A percentile compares a stretch with the other conserved stretches of the same genome.
Evolutionary conservation across 805 yeast genomes (phyloP).

Genomic region (Ogataea angusta): DNA sequence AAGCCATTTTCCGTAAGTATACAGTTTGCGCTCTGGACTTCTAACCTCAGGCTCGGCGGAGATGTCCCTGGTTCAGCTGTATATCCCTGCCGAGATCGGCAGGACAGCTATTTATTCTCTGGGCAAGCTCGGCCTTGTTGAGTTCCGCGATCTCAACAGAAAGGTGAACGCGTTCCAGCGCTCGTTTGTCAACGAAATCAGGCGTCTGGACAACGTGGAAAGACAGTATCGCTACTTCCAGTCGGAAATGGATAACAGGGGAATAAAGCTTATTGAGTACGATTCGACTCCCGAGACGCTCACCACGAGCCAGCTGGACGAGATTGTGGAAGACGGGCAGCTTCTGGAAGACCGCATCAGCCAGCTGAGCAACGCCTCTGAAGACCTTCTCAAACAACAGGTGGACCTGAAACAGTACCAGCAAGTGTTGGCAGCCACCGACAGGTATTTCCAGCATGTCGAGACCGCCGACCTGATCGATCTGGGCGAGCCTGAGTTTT

Average conservation of each 20-base stretch:
- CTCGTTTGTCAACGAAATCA: slow-evolving; percentile 82
- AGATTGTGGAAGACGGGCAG: slow-evolving; percentile 57
- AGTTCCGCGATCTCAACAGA: slow-evolving; percentile 85
- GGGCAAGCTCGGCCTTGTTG: slow-evolving; percentile 82
- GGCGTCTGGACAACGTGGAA: slow-evolving; percentile 80
- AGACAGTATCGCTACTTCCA: slow-evolving; percentile 70
- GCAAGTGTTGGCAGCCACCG: slow-evolving; percentile 52
- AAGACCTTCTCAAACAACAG: slow-evolving; percentile 59
- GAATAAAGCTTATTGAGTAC: slow-evolving; percentile 22
- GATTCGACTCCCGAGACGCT: slow-evolving; percentile 19
- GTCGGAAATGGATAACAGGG: slow-evolving; percentile 44
- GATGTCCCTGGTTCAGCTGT: slow-evolving; percentile 90
- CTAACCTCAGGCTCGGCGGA: slow-evolving; percentile 74
- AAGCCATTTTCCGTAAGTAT: slow-evolving; percentile 33
- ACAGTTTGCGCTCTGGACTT: neutral
- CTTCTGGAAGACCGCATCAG: slow-evolving; percentile 69
- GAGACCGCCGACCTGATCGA: slow-evolving; percentile 28
- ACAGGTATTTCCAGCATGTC: slow-evolving; percentile 40
- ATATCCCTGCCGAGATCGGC: slow-evolving; percentile 85
- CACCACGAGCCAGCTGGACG: slow-evolving; percentile 57
- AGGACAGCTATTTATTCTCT: slow-evolving; percentile 82
- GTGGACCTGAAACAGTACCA: slow-evolving; percentile 69
- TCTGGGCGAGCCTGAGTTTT: slow-evolving; percentile 35
- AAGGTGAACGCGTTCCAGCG: slow-evolving; percentile 87
- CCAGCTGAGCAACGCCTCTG: slow-evolving; percentile 68